These are phyloP conservation scores for Claviceps pusilla DNA, from an alignment of 2,329 filamentous ascomycete species.

Conservation along the genomic window DNA sequence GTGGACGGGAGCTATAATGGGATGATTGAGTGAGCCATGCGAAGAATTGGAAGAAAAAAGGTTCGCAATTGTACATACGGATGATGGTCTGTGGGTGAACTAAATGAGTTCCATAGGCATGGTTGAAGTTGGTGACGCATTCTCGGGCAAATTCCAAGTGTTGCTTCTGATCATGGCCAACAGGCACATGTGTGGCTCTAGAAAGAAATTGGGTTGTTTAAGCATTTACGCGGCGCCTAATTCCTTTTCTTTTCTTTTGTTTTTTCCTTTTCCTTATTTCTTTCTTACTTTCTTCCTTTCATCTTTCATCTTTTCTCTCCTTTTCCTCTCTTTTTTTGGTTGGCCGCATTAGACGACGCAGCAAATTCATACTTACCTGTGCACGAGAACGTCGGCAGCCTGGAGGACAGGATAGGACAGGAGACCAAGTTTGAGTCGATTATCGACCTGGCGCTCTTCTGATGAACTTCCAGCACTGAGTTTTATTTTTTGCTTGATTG, in stretches of 20 bases:
- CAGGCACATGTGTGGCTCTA: slow-evolving; percentile 83
- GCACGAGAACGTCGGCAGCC: slow-evolving; percentile 83
- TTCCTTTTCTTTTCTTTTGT: too few species aligned
- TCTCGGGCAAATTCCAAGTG: slow-evolving; percentile 88
- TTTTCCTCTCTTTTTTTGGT: too few species aligned
- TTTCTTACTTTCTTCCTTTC: neutral
- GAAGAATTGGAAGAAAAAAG: neutral
- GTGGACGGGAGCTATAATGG: slow-evolving; percentile 51
- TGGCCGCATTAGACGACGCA: too few species aligned
- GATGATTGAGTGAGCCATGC: neutral
- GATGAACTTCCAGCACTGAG: slow-evolving; percentile 42
- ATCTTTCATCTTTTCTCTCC: too few species aligned
- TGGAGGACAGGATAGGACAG: slow-evolving; percentile 95
- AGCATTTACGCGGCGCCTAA: neutral
- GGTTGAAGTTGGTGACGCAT: slow-evolving; percentile 76
- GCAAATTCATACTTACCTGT: slow-evolving; percentile 46
- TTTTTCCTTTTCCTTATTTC: neutral
- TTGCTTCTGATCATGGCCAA: slow-evolving; percentile 88
- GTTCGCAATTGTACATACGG: slow-evolving; percentile 31
- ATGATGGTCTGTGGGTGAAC: slow-evolving; percentile 55
- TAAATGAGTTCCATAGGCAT: slow-evolving; percentile 50
- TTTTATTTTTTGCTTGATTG: slow-evolving; percentile 53
- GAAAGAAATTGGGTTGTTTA: neutral
- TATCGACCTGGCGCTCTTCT: slow-evolving; percentile 43
- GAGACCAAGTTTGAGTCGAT: slow-evolving; percentile 63